Evolutionary conservation across 2,329 filamentous ascomycete species (phyloP), one percentile per base, ranked within the genome.

Genomic region (Fusarium beomiforme): DNA sequence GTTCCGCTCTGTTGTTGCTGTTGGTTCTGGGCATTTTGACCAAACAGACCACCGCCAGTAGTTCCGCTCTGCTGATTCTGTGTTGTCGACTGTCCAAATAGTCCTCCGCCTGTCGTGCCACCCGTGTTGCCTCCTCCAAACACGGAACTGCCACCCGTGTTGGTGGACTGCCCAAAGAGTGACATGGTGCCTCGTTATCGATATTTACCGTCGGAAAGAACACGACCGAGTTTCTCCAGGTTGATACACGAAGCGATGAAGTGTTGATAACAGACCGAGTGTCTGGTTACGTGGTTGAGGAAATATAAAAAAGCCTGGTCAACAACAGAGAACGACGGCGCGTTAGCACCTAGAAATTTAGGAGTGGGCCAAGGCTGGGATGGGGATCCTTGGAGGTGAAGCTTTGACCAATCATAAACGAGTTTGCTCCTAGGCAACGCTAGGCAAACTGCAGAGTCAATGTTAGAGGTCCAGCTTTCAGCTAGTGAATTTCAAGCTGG

Each of bases 351-450:
- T 74, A 75, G 77, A 79, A 80, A 73, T 80, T 79, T 79, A 75
- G 75, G 63, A 62, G 66, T 59, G 67, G 57, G 50, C 49, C 77
- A 73, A 77, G 76, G 76, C 77, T 78, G 68, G 70, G 68, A 53
- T 53, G 29, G 31, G 31, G 26, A 49, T 49, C 68, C 62, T 74
- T 75, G 65, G 67, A 71, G 65, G 64, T 71, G 62, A 51, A 81
- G 79, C 79, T 81, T 72, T 63, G 69, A 12, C 79, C 79, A 81
- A 81, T 81, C 72, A 79, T 63, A 19, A 12, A 26, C 50, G 39
- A n/a, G 42, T 14, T 47, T 46, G 57, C 42, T 70, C 54, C 66
- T 9, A 72, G 66, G 66, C 70, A 72, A 72, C 69, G 53, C 66
- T 64, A 62, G 64, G 60, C 49, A 59, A 44, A 49, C 43, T 41